These are phyloP conservation scores for Kalmusia sp. DNA, from an alignment of 2,329 filamentous ascomycete genomes.

Conservation along the genomic window DNA sequence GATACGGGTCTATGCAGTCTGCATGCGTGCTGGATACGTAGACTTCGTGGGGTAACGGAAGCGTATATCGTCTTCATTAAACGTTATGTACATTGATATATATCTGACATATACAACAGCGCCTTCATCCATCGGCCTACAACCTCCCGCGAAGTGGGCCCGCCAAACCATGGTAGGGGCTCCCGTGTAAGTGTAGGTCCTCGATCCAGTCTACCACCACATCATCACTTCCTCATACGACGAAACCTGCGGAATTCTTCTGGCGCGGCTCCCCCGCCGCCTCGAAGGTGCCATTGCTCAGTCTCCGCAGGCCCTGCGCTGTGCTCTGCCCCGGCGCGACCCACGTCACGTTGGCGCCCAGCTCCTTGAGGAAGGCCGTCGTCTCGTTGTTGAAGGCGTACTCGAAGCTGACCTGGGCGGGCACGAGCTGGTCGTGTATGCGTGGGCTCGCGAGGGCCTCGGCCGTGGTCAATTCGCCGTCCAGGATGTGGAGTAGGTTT, in stretches of 20 bases:
- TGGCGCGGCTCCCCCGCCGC: conserved; percentile 80
- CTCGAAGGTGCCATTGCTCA: conserved; percentile 74
- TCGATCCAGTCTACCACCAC: too few species aligned
- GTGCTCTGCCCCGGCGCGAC: conserved; percentile 68
- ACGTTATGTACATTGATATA: too few species aligned
- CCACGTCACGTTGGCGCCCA: conserved; percentile 77
- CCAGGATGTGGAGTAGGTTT: conserved; percentile 74
- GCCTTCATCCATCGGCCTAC: too few species aligned
- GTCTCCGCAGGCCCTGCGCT: conserved; percentile 72
- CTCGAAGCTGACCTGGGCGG: conserved; percentile 73
- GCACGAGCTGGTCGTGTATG: conserved; percentile 83
- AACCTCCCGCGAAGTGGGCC: too few species aligned
- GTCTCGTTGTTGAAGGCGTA: conserved; percentile 70
- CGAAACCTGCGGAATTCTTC: conserved; percentile 71
- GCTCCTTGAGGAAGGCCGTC: conserved; percentile 65
- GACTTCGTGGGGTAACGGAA: too few species aligned
- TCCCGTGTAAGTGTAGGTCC: too few species aligned
- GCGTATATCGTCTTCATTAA: too few species aligned
- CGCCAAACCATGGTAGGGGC: too few species aligned
- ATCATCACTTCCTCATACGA: conserved; percentile 49
- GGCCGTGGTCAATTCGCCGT: conserved; percentile 65
- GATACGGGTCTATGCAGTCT: too few species aligned
- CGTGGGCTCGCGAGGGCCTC: conserved; percentile 72
- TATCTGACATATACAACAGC: too few species aligned
- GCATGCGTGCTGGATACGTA: too few species aligned